A percentile compares a stretch with the other conserved stretches of the same genome.
Conservation (phyloP, 805 yeast genomes). For the Saturnispora hagleri region DNA sequence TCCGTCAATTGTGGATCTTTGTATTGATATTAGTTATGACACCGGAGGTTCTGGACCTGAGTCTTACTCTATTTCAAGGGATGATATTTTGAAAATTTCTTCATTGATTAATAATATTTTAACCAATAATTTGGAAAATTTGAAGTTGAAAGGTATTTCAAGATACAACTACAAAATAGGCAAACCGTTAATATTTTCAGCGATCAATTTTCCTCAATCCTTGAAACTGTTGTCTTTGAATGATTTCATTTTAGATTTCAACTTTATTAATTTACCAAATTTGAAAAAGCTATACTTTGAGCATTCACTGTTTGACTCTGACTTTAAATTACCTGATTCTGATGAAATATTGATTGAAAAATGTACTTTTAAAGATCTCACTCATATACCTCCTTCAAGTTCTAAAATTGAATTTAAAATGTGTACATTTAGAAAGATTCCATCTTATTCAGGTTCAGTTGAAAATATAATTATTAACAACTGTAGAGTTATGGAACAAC, state of each 20-base stretch:
- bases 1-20: conserved; percentile 21
- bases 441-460: conserved; percentile 22
- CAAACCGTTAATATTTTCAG: conserved; percentile 23
- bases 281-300: conserved; percentile 22
- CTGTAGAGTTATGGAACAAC: conserved; percentile 26
- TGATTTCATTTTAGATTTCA: conserved; percentile 24
- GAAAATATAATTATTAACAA: conserved; percentile 22
- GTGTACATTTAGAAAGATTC: conserved; percentile 25
- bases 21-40: conserved; percentile 26
- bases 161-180: conserved; percentile 25
- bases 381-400: conserved; percentile 16
- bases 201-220: conserved; percentile 23
- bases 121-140: conserved; percentile 20
- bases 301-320: conserved; percentile 26
- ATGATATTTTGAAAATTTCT: conserved; percentile 23
- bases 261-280: conserved; percentile 19
- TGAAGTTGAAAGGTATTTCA: conserved; percentile 25
- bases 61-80: conserved; percentile 21
- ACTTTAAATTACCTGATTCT: conserved; percentile 22
- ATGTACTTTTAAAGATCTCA: conserved; percentile 25
- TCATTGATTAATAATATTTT: conserved; percentile 20
- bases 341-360: conserved; percentile 24
- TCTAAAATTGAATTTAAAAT: conserved; percentile 23
- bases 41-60: conserved; percentile 27
- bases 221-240: conserved; percentile 21